Evolutionary conservation across 495 filamentous ascomycete genomes (phyloP).

Genomic region (Parachaetomium inaequale): DNA sequence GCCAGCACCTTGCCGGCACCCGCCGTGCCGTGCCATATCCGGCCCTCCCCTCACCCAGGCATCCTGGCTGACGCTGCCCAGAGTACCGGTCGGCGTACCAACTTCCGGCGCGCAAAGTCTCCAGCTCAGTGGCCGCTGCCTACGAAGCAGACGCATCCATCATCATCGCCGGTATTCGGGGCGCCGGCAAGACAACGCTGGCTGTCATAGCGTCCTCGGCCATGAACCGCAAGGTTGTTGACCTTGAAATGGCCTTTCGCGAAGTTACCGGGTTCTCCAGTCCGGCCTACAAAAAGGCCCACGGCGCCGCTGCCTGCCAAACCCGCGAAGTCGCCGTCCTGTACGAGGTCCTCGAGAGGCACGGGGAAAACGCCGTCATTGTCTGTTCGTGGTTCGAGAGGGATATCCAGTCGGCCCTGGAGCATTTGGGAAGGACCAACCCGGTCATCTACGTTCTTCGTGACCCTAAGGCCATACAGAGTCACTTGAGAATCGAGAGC

Average conservation of each 20-base stretch:
- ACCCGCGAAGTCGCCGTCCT: conserved; percentile 54
- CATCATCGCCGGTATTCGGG: conserved; percentile 64
- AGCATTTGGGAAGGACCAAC: conserved; percentile 53
- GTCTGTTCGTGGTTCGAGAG: conserved; percentile 58
- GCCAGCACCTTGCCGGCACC: background rate
- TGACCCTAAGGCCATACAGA: conserved; percentile 58
- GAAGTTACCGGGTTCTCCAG: conserved; percentile 56
- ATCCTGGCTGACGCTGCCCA: background rate
- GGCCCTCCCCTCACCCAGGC: background rate
- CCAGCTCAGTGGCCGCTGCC: background rate
- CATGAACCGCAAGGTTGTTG: conserved; percentile 59
- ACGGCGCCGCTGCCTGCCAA: conserved; percentile 55
- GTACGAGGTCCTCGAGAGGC: conserved; percentile 56
- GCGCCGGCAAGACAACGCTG: conserved; percentile 67
- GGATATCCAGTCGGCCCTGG: conserved; percentile 53
- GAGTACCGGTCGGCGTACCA: conserved; percentile 15
- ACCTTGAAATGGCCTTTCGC: conserved; percentile 60
- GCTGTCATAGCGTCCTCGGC: conserved; percentile 64
- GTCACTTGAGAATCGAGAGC: conserved; percentile 53
- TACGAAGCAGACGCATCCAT: conserved; percentile 61
- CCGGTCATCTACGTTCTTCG: conserved; percentile 66
- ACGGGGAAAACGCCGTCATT: conserved; percentile 59
- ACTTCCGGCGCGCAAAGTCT: conserved; percentile 11
- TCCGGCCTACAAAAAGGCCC: conserved; percentile 54
- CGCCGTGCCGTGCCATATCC: background rate